These are phyloP conservation scores for Colletotrichum chlorophyti DNA, from an alignment of 2,329 filamentous ascomycete species.

Conservation along the genomic window DNA sequence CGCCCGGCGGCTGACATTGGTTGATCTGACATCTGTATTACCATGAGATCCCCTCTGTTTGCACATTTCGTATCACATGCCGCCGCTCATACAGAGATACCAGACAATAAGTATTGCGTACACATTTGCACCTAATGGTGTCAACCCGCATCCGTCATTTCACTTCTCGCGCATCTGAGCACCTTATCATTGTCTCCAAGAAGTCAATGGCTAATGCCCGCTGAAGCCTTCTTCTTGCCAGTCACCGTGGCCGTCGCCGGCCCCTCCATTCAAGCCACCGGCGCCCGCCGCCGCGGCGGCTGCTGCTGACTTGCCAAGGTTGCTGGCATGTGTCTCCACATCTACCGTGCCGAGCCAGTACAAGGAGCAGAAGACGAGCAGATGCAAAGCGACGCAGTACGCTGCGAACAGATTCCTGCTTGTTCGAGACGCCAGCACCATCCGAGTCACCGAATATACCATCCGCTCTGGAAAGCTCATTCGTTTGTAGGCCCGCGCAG, in stretches of 20 bases:
- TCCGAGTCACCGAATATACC: constrained; percentile 88
- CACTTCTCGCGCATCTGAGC: no score
- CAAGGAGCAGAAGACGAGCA: constrained; percentile 85
- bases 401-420: constrained; percentile 93
- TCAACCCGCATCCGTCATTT: no score
- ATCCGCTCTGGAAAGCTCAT: constrained; percentile 92
- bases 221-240: constrained; percentile 71
- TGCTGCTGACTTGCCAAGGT: constrained; percentile 56
- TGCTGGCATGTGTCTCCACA: constrained; percentile 66
- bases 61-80: constrained; percentile 9
- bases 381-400: constrained; percentile 88
- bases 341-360: constrained; percentile 81
- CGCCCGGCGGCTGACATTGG: neutral
- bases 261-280: constrained; percentile 34
- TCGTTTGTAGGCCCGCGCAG: constrained; percentile 85
- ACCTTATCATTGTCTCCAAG: no score
- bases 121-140: neutral
- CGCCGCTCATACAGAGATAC: constrained; percentile 3
- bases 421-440: constrained; percentile 87
- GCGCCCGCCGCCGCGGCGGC: constrained; percentile 51
- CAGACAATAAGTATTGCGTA: constrained; percentile 2
- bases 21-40: constrained; percentile 12
- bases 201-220: constrained; percentile 38
- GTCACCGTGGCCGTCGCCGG: constrained; percentile 52
- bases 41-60: constrained; percentile 11